These are phyloP conservation scores for Penicillium hordei DNA, from an alignment of 2,329 filamentous ascomycete genomes.

Conservation along the genomic window DNA sequence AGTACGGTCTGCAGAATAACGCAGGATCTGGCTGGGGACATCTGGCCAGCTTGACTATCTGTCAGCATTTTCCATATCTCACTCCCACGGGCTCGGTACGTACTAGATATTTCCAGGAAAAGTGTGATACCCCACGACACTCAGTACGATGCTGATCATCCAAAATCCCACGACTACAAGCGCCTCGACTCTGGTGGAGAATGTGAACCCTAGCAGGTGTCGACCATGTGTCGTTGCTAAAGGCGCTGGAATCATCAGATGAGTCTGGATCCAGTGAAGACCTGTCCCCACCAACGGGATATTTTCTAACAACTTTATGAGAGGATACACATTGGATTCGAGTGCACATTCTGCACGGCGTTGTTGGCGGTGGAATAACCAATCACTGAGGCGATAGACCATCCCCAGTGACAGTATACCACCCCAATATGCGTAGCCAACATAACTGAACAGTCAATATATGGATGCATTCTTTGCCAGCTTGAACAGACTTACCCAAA, in stretches of 20 bases:
- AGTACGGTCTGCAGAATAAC: constrained; percentile 63
- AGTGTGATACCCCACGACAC: constrained; percentile 46
- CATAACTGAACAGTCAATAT: constrained; percentile 16
- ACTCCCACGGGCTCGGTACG: constrained; percentile 12
- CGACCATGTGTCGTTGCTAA: constrained; percentile 43
- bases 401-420: constrained; percentile 38
- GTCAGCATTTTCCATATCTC: constrained; percentile 2
- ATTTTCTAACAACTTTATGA: neutral
- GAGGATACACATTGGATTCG: constrained; percentile 3
- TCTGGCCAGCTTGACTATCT: constrained; percentile 28
- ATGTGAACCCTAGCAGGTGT: constrained; percentile 45
- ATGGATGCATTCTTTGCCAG: neutral
- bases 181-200: constrained; percentile 51
- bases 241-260: constrained; percentile 47
- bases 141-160: constrained; percentile 46
- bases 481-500: constrained; percentile 35
- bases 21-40: constrained; percentile 43
- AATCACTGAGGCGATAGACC: constrained; percentile 28
- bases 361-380: constrained; percentile 19
- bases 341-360: neutral
- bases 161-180: constrained; percentile 48
- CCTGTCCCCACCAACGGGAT: constrained; percentile 2
- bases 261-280: constrained; percentile 36
- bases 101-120: constrained; percentile 52
- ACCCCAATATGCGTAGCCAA: constrained; percentile 45